phyloP scores from a whole-genome alignment of 164 flowering plant genomes.

The Magnolia sinica region DNA sequence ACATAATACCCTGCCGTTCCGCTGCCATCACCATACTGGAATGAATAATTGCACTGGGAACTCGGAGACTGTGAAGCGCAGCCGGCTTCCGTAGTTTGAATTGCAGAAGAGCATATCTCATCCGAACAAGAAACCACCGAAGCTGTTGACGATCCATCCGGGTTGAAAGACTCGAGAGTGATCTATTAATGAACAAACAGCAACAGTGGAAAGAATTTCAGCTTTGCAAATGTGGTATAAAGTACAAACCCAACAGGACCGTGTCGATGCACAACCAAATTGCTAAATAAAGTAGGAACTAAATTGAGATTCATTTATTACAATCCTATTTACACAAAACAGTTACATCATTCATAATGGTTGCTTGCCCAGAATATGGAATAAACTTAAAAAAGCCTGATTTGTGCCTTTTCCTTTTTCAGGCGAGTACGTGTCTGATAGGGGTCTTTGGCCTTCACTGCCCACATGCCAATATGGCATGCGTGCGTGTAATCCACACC shows the following conservation, averaged over 20 bases:
- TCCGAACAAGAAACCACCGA: conserved; percentile 58
- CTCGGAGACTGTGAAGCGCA: conserved; percentile 38
- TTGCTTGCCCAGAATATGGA: neutral
- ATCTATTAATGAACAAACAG: conserved; percentile 40
- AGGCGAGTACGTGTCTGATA: neutral
- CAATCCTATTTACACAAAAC: neutral
- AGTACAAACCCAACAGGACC: neutral
- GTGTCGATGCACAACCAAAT: neutral
- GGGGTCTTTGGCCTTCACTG: neutral
- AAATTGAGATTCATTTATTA: neutral
- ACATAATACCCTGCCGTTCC: conserved; percentile 86
- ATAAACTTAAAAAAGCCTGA: too few species aligned
- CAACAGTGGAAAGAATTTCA: neutral
- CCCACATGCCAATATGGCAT: neutral
- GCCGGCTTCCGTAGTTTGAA: conserved; percentile 53
- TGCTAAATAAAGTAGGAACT: neutral
- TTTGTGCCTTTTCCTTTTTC: too few species aligned
- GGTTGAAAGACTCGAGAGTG: conserved; percentile 59
- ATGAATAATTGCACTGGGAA: conserved; percentile 61
- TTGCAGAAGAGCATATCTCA: conserved; percentile 51
- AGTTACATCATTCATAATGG: neutral
- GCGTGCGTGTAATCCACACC: neutral
- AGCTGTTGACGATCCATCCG: conserved; percentile 64
- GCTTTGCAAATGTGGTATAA: neutral
- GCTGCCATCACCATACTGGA: conserved; percentile 96